Base-by-base conservation (phyloP, 805 yeast species). In the Ogataea pini region DNA sequence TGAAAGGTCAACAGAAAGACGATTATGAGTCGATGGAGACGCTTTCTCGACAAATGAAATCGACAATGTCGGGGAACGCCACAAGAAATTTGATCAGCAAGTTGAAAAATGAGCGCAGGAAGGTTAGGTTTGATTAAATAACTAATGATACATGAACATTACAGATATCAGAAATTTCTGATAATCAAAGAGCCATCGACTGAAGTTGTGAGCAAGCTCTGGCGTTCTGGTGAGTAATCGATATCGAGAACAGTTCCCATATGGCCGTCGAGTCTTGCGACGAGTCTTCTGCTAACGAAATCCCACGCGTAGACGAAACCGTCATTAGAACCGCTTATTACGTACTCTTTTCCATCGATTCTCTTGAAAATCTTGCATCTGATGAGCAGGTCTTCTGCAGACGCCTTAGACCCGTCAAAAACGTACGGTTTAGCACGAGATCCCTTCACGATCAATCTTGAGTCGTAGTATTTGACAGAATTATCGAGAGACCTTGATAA, bases 291-390 rank as follows among this genome's bases (percentile, higher is more conserved):
- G 0, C 84, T 69, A 3, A 72, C 71, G 13, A 77, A 68, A 51
- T 83, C 83, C 92, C 91, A 87, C 3, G 75, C 54, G 4, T 80
- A 78, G 0, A 78, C 73, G 5, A 79, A 72, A 1, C 75, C 70
- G 61, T 86, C 89, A 24, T 78, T 80, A 1, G 88, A 77, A 0
- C 92, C 94, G 14, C 88, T 78, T 3, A 68, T 54, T 7, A 79
- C 59, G 56, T 70, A 50, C 24, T 57, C 60, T 9, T 50, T 48
- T 56, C 74, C 60, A 44, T 67, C 72, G n/a, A 33, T 31, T 57
- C 71, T 57, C 42, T 57, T 57, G n/a, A 79, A 65, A 1, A 82
- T 72, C 9, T 72, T 62, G 2, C 81, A 72, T 46, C 86, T 66
- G 0, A 81, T 72, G 31, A 80, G 57, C 36, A 75, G 70, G 47